These are phyloP conservation scores for Apostasia shenzhenica DNA, from an alignment of 106 monocot species.

Conservation along the genomic window DNA sequence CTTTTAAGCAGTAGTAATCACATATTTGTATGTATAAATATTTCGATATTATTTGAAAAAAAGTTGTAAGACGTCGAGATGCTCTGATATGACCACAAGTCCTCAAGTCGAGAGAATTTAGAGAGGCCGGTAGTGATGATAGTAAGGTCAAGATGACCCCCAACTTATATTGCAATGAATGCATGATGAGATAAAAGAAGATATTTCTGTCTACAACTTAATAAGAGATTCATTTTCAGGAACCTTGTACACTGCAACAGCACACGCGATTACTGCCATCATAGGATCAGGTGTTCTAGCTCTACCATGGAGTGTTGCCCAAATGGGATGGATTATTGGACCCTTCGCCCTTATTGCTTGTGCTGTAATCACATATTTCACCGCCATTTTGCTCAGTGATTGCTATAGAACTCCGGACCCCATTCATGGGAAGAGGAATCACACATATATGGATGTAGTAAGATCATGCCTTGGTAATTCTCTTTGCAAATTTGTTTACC, in stretches of 20 bases:
- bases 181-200: too few relatives aligned
- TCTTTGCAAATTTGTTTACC: not conserved
- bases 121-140: too few relatives aligned
- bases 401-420: conserved; percentile 73
- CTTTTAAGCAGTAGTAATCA: too few relatives aligned
- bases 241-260: conserved; percentile 67
- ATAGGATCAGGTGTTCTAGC: conserved; percentile 72
- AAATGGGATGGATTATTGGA: conserved; percentile 75
- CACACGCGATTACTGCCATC: conserved; percentile 62
- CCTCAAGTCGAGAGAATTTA: too few relatives aligned
- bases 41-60: too few relatives aligned
- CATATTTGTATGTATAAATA: too few relatives aligned
- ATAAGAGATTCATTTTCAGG: conserved; percentile 18
- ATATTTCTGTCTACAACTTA: not conserved
- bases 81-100: too few relatives aligned
- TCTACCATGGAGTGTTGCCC: conserved; percentile 82
- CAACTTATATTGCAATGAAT: too few relatives aligned
- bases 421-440: conserved; percentile 53
- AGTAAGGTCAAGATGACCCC: too few relatives aligned
- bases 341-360: conserved; percentile 42
- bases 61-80: too few relatives aligned
- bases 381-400: conserved; percentile 55
- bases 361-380: conserved; percentile 53
- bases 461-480: conserved; percentile 52
- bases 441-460: conserved; percentile 78